Evolutionary conservation across 345 rosid genomes (phyloP).

Genomic region (Arabidopsis thaliana): TAIR10.1 NC_003074.8:8882501-8883000

Average conservation of each 20-base stretch:
- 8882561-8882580: slow-evolving; percentile 6
- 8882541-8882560: slow-evolving; percentile 22
- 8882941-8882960: background rate
- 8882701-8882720: slow-evolving; percentile 43
- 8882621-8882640: slow-evolving; percentile 45
- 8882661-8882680: slow-evolving; percentile 29
- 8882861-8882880: background rate
- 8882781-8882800: background rate
- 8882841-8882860: background rate
- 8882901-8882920: slow-evolving; percentile 11
- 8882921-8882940: background rate
- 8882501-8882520: slow-evolving; percentile 8
- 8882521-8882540: background rate
- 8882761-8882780: slow-evolving; percentile 16
- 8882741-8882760: background rate
- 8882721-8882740: slow-evolving; percentile 30
- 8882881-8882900: slow-evolving; percentile 19
- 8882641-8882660: slow-evolving; percentile 36
- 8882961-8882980: background rate
- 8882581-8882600: slow-evolving; percentile 31
- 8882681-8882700: slow-evolving; percentile 41
- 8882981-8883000: background rate
- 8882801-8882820: background rate
- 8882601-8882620: slow-evolving; percentile 42
- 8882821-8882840: background rate